Base-by-base conservation (phyloP, 2,329 filamentous ascomycete genomes). In the Pestalotiopsis sp. region DNA sequence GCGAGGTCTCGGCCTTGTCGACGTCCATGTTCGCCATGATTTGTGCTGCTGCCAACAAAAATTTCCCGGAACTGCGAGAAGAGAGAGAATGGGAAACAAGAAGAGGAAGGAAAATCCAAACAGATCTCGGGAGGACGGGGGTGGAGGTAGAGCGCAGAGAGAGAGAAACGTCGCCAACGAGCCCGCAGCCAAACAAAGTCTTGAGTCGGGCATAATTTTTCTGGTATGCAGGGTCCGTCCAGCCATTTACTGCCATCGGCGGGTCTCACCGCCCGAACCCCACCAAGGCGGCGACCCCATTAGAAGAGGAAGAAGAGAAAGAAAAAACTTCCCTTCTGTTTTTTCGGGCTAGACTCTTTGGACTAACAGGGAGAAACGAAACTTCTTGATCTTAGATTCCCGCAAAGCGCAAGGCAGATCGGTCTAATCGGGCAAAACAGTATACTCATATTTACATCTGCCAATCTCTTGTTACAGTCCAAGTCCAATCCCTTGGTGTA, bases 1-100 rank as follows among this genome's bases (percentile, higher is more conserved):
- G 87, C 82, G 85, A 84, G 79, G 87, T 80, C 83, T 91, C 89
- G 63, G 88, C 88, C 73, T 83, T 79, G 78, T 89, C 87, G 69
- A 90, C 83, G 59, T 89, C 88, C 86, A 88, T 89, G 70, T 84
- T 85, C 13, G 7, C 13, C 74, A 72, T 17, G 66, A 78, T 78
- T 14, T 61, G 72, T 41, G 11, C 56, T 56, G 31, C 31, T 11
- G 49, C 25, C 31, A 31, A 20, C n/a, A 62, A 36, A 31, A 62
- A 40, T 23, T 36, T 4, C n/a, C 20, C 23, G 27, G 27, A n/a
- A 62, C 27, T 20, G 36, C n/a, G 7, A 40, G n/a, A 62, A 38
- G 17, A 20, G 17, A 38, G 36, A 25, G 20, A 31, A 41, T 38
- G 31, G 52, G 14, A 58, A 41, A 57, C n/a, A 52, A 66, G 65